Base-by-base conservation (phyloP, 179 eudicot species). In the Silene vulgaris region DNA sequence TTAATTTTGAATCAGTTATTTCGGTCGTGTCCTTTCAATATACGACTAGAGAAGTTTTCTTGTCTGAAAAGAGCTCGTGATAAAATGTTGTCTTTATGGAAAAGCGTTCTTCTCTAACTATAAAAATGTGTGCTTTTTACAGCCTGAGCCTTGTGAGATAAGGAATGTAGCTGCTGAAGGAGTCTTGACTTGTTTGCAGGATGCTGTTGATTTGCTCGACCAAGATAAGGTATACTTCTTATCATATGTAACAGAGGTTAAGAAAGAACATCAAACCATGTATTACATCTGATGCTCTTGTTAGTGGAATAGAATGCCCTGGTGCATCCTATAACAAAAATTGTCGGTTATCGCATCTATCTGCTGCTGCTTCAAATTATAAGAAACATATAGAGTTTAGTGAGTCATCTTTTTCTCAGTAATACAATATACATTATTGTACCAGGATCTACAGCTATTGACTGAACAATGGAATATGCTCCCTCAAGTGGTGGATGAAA, bases 131-230 rank as follows among this genome's bases (percentile, higher is more conserved):
- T 76, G 54, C 28, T 21, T 28, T 37, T 73, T 79, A 12, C 84
- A 95, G 99, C 99, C 99, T 2, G 95, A 89, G 79, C 79, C 89
- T 28, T 69, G 87, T 65, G 96, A 92, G 81, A 86, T 92, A 65
- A 86, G 81, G 83, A 87, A 81, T 71, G 88, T 95, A 61, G 97
- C 99, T 71, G 91, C 95, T 70, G 95, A 89, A 84, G 99, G 99
- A 71, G 85, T 95, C 67, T 78, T 95, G 76, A 86, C 90, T 30
- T 95, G 96, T 85, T 81, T 95, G 69, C 89, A 95, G 56, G 97
- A 95, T 69, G 92, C 97, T 57, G 84, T 90, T 78, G 93, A 88
- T 78, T 78, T 86, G 78, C 91, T 95, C 43, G 74, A 87, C 77
- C 81, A 89, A 71, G 83, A 89, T 11, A 85, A 88, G 96, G 99